Evolutionary conservation across 306 rosid genomes (phyloP), one percentile per base, ranked within the genome.

Genomic region (Casuarina equisetifolia): DNA sequence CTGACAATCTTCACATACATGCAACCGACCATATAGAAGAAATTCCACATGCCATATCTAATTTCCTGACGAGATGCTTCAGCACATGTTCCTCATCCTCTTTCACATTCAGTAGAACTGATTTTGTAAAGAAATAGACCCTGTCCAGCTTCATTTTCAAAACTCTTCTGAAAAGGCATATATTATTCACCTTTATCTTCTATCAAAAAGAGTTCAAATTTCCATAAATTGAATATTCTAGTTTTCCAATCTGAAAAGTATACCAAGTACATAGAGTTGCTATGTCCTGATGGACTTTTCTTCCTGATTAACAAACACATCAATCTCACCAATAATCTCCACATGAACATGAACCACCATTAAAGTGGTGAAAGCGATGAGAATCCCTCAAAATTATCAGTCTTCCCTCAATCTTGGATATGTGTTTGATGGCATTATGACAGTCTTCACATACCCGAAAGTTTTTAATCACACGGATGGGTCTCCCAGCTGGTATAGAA

Each of bases 361-460:
- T 88, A 77, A 92, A 91, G 91, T 93, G 96, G 81, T 90, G 96
- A 80, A 93, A 93, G 40, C 94, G 97, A 50, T 93, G 88, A 66
- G 96, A 89, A 84, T 93, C 96, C 79, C 96, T 88, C 51, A 90
- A 73, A 79, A 90, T 86, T 51, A 93, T 88, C 80, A 80, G 79
- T 86, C 97, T 89, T 74, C 83, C 90, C 58, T 80, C 92, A 86
- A 93, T 93, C 81, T 85, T 91, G 78, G 97, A 89, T 82, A 90
- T 93, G 84, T 78, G 79, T 76, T 93, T 90, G 86, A 93, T 93
- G 82, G 96, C 96, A 79, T 70, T 88, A 61, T 93, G 97, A 74
- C 97, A 93, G 79, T 93, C 97, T 85, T 88, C 87, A 72, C 97
- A 93, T 10, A 91, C 92, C 42, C 94, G 86, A 82, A 93, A 88